Conservation (phyloP, 2,329 filamentous ascomycete species). For the Venturia effusa region DNA sequence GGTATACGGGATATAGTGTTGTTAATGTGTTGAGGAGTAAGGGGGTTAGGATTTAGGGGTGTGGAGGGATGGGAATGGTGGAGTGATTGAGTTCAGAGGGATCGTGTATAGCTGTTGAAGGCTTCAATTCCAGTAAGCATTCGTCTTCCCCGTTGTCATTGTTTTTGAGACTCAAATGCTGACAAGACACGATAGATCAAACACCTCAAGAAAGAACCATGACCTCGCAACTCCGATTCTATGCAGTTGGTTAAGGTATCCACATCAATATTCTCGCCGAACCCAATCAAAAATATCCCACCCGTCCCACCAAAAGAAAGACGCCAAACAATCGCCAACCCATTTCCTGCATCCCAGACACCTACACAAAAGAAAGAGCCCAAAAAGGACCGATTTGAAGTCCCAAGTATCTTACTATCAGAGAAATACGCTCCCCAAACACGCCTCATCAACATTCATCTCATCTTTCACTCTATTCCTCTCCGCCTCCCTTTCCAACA, state of each 20-base stretch:
- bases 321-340: background rate
- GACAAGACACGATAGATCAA: background rate
- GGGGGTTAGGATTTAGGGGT: constrained; percentile 56
- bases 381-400: background rate
- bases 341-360: background rate
- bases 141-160: background rate
- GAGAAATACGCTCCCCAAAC: background rate
- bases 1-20: constrained; percentile 66
- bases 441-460: background rate
- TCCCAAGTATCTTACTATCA: too few species aligned
- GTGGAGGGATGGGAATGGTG: background rate
- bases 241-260: background rate
- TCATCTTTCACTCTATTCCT: background rate
- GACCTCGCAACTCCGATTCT: background rate
- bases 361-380: background rate
- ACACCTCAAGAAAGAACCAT: background rate
- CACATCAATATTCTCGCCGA: background rate
- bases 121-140: background rate
- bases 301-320: too few species aligned
- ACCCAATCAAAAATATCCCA: too few species aligned
- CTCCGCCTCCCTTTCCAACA: background rate
- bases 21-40: constrained; percentile 82
- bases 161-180: background rate
- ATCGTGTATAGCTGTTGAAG: background rate
- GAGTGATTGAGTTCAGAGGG: background rate